phyloP scores from a whole-genome alignment of 2,329 filamentous ascomycete genomes.

The Cladosporium sp. region DNA sequence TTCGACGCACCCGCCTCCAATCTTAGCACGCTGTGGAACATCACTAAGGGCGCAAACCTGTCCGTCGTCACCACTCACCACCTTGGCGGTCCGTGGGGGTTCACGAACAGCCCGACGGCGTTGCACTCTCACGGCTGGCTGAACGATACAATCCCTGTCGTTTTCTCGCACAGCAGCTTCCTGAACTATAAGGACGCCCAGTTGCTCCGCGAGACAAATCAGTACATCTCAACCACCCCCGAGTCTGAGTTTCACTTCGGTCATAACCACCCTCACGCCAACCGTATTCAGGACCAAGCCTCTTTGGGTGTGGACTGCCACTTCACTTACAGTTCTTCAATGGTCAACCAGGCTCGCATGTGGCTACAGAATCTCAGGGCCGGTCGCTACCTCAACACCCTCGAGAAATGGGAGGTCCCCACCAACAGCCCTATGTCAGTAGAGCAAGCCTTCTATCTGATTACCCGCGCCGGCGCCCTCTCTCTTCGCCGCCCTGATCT shows the following conservation, averaged over 20 bases:
- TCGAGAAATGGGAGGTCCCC: constrained; percentile 40
- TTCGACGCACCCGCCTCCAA: constrained; percentile 26
- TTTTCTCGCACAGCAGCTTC: constrained; percentile 49
- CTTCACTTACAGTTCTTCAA: constrained; percentile 19
- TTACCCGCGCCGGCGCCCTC: constrained; percentile 47
- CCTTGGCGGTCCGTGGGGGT: constrained; percentile 12
- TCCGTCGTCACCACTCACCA: constrained; percentile 40
- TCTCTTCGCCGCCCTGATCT: constrained; percentile 48
- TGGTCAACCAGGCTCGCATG: constrained; percentile 46
- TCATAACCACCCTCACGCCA: constrained; percentile 42
- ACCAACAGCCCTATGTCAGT: constrained; percentile 47
- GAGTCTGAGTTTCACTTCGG: constrained; percentile 56
- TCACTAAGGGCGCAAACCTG: constrained; percentile 9
- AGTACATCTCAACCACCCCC: constrained; percentile 52
- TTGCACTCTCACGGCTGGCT: constrained; percentile 33
- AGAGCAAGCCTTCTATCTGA: constrained; percentile 50
- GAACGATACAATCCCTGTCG: constrained; percentile 41
- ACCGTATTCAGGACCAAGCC: constrained; percentile 45
- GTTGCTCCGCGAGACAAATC: constrained; percentile 44
- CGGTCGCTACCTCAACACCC: constrained; percentile 33
- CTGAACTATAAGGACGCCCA: constrained; percentile 35
- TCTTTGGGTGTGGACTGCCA: constrained; percentile 19
- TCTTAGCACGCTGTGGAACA: constrained; percentile 7
- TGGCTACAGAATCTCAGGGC: constrained; percentile 47
- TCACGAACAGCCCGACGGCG: constrained; percentile 23